Evolutionary conservation across 2,329 filamentous ascomycete species (phyloP), one percentile per base, ranked within the genome.

Genomic region (Conoideocrella luteorostrata): DNA sequence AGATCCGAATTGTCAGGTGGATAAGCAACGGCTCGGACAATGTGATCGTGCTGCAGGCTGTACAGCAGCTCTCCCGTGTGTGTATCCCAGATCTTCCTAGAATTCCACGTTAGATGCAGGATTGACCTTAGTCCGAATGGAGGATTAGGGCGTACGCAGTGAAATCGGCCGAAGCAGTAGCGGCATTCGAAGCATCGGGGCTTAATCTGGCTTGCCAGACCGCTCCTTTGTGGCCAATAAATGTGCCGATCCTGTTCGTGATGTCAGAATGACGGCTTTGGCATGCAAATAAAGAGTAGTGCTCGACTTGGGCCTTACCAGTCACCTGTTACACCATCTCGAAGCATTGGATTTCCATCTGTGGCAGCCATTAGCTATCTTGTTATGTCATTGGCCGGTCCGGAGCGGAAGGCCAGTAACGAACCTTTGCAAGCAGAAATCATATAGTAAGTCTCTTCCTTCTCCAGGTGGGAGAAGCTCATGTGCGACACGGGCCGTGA

Each of bases 321-420:
- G 65, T 96, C 90, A 47, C 93, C 93, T 38, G 91, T 98, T 49
- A 94, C 78, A 50, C 93, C 93, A 69, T 97, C 88, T 52, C 93
- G 87, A 55, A 98, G 84, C 90, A 97, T 97, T 40, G 93, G 93
- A 63, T 97, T 97, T 60, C 91, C 91, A 72, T 98, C 93, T 90
- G 64, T 44, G 47, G 7, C 33, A 42, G 22, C 18, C 11, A 37
- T 43, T 20, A 46, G 39, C 28, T 13, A 11, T 15, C 22, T 18
- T 20, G 47, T 12, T 39, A 32, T 23, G 50, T 63, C 45, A 62
- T 53, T 47, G 47, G 44, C 45, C 41, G 33, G 34, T n/a, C 6
- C 4, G 18, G 2, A 30, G n/a, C 5, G n/a, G 10, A 29, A 35
- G 43, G 29, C 26, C 5, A 32, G 49, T 41, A 34, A 35, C 63